phyloP scores from a whole-genome alignment of 129 eudicot species.

The Tagetes erecta region DNA sequence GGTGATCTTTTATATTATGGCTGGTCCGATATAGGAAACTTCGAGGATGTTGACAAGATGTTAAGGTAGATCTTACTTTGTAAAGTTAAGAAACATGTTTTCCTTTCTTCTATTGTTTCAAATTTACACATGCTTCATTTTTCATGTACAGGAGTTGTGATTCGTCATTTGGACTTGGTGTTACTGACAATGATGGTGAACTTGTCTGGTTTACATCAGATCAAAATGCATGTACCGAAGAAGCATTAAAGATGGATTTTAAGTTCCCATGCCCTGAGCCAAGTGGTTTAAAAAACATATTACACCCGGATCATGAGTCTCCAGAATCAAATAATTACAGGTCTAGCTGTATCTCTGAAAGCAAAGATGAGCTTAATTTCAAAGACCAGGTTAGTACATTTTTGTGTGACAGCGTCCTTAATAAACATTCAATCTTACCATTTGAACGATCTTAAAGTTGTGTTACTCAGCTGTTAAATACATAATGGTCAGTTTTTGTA shows the following conservation, averaged over 20 bases:
- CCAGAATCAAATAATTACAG: conserved; percentile 33
- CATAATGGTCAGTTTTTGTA: conserved; percentile 11
- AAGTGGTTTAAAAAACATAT: conserved; percentile 34
- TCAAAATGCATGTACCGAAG: conserved; percentile 54
- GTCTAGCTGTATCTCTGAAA: conserved; percentile 37
- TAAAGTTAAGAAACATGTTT: background rate
- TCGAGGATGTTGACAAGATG: conserved; percentile 91
- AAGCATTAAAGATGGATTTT: conserved; percentile 46
- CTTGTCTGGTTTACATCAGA: conserved; percentile 75
- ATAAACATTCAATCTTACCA: conserved; percentile 12
- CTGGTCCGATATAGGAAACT: conserved; percentile 82
- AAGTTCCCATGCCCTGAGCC: conserved; percentile 48
- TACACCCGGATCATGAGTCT: conserved; percentile 31
- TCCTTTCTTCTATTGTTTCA: background rate
- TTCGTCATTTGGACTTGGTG: conserved; percentile 70
- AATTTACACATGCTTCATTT: conserved; percentile 14
- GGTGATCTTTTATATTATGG: conserved; percentile 61
- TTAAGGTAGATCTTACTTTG: conserved; percentile 53
- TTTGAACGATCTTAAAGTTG: conserved; percentile 21
- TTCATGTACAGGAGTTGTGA: conserved; percentile 76
- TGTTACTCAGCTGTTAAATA: background rate
- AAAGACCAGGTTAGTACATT: conserved; percentile 43
- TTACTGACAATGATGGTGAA: conserved; percentile 52
- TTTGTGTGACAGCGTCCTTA: conserved; percentile 9
- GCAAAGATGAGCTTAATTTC: conserved; percentile 33